Evolutionary conservation across 2,329 filamentous ascomycete species (phyloP), one percentile per base, ranked within the genome.

Genomic region (Didymella keratinophila): DNA sequence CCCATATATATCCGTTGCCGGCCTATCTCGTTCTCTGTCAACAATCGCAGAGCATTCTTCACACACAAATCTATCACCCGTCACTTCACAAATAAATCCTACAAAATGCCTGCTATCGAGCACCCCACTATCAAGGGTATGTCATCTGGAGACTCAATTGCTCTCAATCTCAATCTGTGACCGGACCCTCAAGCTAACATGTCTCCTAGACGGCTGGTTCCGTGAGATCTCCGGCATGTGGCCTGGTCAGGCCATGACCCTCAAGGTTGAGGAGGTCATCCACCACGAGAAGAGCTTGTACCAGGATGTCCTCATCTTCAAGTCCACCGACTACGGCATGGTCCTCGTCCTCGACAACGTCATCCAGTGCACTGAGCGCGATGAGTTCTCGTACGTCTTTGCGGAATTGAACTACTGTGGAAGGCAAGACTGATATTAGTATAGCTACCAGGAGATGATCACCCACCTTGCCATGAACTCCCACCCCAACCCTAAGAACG

Each of bases 211-310:
- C 97, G 95, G 94, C 83, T 99, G 95, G 95, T 99, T 99, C 90
- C 91, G 93, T 80, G 95, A 99, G 84, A 93, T 97, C 82, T 96
- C 91, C 71, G 84, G 95, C 77, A 98, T 99, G 94, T 99, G 95
- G 95, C 94, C 95, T 64, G 92, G 95, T 79, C 95, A 98, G 84
- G 95, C 95, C 78, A 98, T 98, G 94, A 97, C 91, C 71, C 89
- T 78, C 63, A 74, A 78, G 67, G 95, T 99, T 81, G 94, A 99
- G 80, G 92, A 97, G 85, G 89, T 99, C 76, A 86, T 99, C 64
- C 93, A 97, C 86, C 94, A 98, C 85, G 95, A 99, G 85, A 98
- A 97, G 88, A 95, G 91, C 85, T 85, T 96, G 85, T 99, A 97
- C 85, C 95, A 99, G 83, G 95, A 99, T 77, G 94, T 99, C 67